Percentiles rank a stretch among this genome's conserved stretches.
Evolutionary conservation across 306 rosid species (phyloP).

Genomic region (Rosa chinensis): DNA sequence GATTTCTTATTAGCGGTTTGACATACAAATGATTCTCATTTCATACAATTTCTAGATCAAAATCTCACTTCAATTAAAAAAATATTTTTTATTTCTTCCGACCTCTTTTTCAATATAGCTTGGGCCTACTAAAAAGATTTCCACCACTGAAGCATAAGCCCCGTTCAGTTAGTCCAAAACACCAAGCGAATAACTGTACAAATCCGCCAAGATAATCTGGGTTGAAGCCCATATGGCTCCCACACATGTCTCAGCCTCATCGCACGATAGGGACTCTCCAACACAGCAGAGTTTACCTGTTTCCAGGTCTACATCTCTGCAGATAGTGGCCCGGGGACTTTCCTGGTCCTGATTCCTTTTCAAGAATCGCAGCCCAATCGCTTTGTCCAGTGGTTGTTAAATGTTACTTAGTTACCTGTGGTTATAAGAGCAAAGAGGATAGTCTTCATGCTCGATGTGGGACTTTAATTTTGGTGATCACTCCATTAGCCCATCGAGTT

Average conservation of each 20-base stretch:
- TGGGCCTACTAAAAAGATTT: background rate
- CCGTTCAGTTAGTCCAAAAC: slow-evolving; percentile 4
- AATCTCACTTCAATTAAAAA: too few relatives aligned
- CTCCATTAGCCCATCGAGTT: too few relatives aligned
- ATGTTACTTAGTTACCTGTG: fast-evolving
- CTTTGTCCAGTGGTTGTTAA: background rate
- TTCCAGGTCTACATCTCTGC: slow-evolving; percentile 24
- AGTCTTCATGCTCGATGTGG: background rate
- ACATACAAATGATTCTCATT: too few relatives aligned
- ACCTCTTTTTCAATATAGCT: too few relatives aligned
- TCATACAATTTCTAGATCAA: too few relatives aligned
- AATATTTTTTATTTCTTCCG: too few relatives aligned
- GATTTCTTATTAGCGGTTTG: too few relatives aligned
- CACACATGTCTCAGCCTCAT: slow-evolving; percentile 18
- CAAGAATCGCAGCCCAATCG: background rate
- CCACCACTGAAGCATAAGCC: slow-evolving; percentile 17
- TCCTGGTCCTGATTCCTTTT: background rate
- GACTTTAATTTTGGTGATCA: background rate
- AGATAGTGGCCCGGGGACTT: slow-evolving; percentile 11
- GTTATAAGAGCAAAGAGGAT: fast-evolving
- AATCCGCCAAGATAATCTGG: slow-evolving; percentile 13
- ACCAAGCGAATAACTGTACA: slow-evolving; percentile 26
- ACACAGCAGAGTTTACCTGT: background rate
- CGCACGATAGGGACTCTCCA: background rate
- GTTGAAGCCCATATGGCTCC: background rate